phyloP scores from a whole-genome alignment of 441 rosid genomes.

The Daphne laureola region DNA sequence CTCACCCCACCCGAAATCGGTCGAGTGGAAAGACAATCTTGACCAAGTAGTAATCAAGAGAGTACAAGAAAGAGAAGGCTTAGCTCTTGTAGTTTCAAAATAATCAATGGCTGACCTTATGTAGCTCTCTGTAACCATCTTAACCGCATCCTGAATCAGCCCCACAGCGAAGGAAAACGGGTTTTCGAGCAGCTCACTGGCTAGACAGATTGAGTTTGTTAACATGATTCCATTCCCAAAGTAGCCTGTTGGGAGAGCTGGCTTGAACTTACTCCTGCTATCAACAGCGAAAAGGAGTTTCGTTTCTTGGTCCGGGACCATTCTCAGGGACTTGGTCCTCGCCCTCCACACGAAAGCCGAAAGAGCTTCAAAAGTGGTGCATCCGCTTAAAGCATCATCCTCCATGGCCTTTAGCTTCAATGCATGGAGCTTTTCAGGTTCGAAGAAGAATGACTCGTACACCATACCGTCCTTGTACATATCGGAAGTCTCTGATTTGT shows the following conservation, averaged over 20 bases:
- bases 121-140: constrained; percentile 62
- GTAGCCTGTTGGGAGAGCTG: constrained; percentile 74
- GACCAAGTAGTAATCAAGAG: constrained; percentile 80
- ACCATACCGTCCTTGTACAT: constrained; percentile 50
- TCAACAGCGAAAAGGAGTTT: constrained; percentile 81
- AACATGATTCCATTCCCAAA: constrained; percentile 77
- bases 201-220: constrained; percentile 48
- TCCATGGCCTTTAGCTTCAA: constrained; percentile 49
- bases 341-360: constrained; percentile 83
- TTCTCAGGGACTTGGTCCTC: constrained; percentile 54
- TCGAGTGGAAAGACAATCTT: constrained; percentile 56
- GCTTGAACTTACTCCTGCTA: constrained; percentile 59
- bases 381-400: constrained; percentile 41
- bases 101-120: constrained; percentile 90
- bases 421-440: constrained; percentile 48
- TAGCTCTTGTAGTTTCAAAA: constrained; percentile 67
- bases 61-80: constrained; percentile 77
- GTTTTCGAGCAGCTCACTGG: constrained; percentile 49
- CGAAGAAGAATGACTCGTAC: constrained; percentile 65
- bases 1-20: constrained; percentile 91
- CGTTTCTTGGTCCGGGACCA: constrained; percentile 55
- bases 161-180: constrained; percentile 54
- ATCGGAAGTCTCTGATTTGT: constrained; percentile 38
- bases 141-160: constrained; percentile 55
- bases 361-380: constrained; percentile 67